Evolutionary conservation across 192 early-diverging fungal species (phyloP).

Genomic region (Coemansia sp.): DNA sequence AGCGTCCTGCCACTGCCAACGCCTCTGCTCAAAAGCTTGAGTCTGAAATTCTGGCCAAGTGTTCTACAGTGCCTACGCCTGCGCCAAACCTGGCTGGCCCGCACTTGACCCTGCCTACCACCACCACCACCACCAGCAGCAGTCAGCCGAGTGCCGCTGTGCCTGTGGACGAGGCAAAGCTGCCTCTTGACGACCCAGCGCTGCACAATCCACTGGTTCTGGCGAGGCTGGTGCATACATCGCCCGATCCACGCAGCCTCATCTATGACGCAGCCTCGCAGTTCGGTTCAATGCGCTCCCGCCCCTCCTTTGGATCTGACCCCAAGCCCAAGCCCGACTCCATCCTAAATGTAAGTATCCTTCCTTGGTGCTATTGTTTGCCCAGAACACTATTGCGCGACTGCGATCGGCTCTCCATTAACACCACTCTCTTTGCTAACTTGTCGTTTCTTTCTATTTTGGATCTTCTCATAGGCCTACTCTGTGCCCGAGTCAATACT

Average conservation of each 20-base stretch:
- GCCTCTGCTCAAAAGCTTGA: not conserved
- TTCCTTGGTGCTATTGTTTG: not conserved
- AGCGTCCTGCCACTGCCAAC: constrained; percentile 4
- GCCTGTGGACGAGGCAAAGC: not conserved
- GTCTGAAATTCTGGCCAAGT: not conserved
- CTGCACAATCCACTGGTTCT: constrained; percentile 13
- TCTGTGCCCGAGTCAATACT: not conserved
- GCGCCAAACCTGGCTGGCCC: not conserved
- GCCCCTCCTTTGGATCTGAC: constrained; percentile 7
- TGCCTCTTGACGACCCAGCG: not conserved
- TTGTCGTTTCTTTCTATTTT: not conserved
- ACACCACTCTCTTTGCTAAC: not conserved
- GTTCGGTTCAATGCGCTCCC: constrained; percentile 51
- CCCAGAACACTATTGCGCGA: not conserved
- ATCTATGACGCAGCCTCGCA: constrained; percentile 52
- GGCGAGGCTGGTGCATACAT: constrained; percentile 36
- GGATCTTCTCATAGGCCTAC: not conserved
- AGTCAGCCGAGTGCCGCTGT: not conserved
- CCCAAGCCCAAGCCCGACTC: not conserved
- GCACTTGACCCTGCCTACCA: not conserved
- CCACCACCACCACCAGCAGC: not conserved
- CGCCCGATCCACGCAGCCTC: constrained; percentile 50
- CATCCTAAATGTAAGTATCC: constrained; percentile 7
- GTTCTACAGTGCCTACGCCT: not conserved
- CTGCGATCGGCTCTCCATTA: not conserved